Evolutionary conservation across 306 rosid genomes (phyloP).

Genomic region (Cucurbita ficifolia): DNA sequence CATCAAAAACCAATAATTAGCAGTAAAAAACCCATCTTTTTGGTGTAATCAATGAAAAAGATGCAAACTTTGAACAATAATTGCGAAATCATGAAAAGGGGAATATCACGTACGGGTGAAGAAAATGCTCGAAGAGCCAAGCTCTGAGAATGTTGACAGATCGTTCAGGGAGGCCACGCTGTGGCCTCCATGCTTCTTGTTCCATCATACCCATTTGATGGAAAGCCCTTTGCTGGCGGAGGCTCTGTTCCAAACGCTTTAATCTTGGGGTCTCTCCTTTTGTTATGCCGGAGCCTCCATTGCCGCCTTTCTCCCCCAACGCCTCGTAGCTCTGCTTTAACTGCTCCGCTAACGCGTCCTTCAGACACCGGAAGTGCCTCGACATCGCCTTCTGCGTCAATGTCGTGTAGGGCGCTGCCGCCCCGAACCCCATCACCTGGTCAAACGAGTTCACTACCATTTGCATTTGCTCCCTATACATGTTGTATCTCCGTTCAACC

Average conservation of each 20-base stretch:
- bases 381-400: constrained; percentile 97
- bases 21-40: neutral
- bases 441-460: constrained; percentile 92
- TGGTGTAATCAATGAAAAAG: neutral
- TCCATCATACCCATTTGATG: constrained; percentile 98
- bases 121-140: constrained; percentile 99
- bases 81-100: neutral
- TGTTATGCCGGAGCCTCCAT: constrained; percentile 56
- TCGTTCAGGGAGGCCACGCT: constrained; percentile 92
- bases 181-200: constrained; percentile 99
- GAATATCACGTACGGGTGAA: constrained; percentile 66
- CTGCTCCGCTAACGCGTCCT: constrained; percentile 57
- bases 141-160: constrained; percentile 95
- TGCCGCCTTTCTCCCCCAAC: constrained; percentile 82
- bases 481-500: constrained; percentile 91
- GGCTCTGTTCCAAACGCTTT: constrained; percentile 67
- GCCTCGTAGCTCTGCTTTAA: constrained; percentile 63
- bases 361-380: constrained; percentile 83
- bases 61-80: neutral
- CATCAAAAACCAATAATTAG: neutral
- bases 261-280: constrained; percentile 98
- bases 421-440: constrained; percentile 80
- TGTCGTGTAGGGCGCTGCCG: constrained; percentile 88
- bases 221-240: constrained; percentile 85
- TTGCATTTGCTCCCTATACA: constrained; percentile 92